A percentile compares a stretch with the other conserved stretches of the same genome.
phyloP scores from a whole-genome alignment of 2,329 filamentous ascomycete genomes.

The Aspergillus floridensis region DNA sequence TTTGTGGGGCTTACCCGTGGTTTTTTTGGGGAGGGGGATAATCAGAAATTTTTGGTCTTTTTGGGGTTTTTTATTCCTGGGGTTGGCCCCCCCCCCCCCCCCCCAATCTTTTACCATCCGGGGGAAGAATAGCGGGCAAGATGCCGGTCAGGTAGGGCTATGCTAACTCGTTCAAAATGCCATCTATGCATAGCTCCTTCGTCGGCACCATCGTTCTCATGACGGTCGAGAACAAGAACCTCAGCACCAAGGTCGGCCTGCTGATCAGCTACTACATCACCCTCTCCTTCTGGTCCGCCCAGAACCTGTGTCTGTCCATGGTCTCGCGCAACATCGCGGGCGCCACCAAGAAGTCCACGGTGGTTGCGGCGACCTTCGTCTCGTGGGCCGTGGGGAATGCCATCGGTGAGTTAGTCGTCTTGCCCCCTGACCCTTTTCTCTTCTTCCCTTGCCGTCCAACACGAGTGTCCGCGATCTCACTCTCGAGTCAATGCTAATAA shows the following conservation, averaged over 20 bases:
- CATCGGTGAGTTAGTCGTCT: constrained; percentile 50
- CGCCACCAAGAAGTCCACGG: constrained; percentile 69
- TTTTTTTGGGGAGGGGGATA: too few relatives aligned
- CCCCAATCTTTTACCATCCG: constrained; percentile 11
- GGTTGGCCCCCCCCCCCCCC: too few relatives aligned
- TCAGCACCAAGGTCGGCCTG: constrained; percentile 62
- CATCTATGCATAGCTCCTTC: constrained; percentile 54
- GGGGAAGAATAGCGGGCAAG: too few relatives aligned
- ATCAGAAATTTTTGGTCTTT: too few relatives aligned
- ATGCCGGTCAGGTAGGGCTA: too few relatives aligned
- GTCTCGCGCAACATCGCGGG: constrained; percentile 68
- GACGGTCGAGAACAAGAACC: constrained; percentile 60
- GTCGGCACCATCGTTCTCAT: constrained; percentile 70
- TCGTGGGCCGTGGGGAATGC: constrained; percentile 68
- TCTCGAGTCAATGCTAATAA: not conserved
- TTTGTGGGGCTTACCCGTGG: too few relatives aligned
- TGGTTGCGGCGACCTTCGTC: constrained; percentile 68
- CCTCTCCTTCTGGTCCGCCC: constrained; percentile 73
- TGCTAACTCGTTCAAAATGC: not conserved
- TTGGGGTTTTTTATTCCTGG: too few relatives aligned
- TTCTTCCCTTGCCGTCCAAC: too few relatives aligned
- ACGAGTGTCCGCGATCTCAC: too few relatives aligned
- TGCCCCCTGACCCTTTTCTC: not conserved
- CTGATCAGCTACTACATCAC: constrained; percentile 74
- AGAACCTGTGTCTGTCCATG: constrained; percentile 65